phyloP scores from a whole-genome alignment of 164 flowering plant species.

The Brasenia schreberi region DNA sequence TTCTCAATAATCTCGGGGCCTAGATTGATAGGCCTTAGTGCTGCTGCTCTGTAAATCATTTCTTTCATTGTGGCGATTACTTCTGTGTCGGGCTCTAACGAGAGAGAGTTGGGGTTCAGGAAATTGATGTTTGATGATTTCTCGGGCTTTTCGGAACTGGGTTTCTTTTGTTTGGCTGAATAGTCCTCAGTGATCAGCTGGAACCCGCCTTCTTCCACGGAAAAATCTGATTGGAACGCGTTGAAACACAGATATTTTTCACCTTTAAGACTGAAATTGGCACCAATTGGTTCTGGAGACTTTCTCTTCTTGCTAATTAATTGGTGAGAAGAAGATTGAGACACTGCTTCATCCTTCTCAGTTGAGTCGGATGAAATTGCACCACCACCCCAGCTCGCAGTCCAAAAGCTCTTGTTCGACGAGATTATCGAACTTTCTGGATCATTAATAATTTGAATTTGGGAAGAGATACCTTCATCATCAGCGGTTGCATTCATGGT shows the following conservation, averaged over 20 bases:
- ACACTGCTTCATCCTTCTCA: conserved; percentile 10
- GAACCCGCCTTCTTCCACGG: conserved; percentile 21
- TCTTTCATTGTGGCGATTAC: conserved; percentile 91
- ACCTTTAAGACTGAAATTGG: neutral
- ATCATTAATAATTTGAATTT: neutral
- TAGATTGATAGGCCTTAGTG: conserved; percentile 68
- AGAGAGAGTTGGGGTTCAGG: conserved; percentile 31
- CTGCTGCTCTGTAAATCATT: conserved; percentile 84
- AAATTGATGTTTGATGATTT: conserved; percentile 54
- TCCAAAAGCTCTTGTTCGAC: neutral
- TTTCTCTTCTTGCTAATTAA: neutral
- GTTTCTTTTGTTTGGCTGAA: conserved; percentile 28
- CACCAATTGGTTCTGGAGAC: neutral
- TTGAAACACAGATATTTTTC: neutral
- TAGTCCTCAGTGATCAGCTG: conserved; percentile 25
- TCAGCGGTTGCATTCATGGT: conserved; percentile 23
- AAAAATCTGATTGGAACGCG: neutral
- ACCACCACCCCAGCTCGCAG: neutral
- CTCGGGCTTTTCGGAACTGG: conserved; percentile 32
- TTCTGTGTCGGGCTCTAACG: conserved; percentile 60
- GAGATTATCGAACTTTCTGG: neutral
- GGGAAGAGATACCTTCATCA: conserved; percentile 48
- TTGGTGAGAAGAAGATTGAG: neutral
- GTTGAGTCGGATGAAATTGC: conserved; percentile 1
- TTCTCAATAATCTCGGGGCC: conserved; percentile 57